Base-by-base conservation (phyloP, 208 protist genomes). In the Trypanosoma theileri region DNA sequence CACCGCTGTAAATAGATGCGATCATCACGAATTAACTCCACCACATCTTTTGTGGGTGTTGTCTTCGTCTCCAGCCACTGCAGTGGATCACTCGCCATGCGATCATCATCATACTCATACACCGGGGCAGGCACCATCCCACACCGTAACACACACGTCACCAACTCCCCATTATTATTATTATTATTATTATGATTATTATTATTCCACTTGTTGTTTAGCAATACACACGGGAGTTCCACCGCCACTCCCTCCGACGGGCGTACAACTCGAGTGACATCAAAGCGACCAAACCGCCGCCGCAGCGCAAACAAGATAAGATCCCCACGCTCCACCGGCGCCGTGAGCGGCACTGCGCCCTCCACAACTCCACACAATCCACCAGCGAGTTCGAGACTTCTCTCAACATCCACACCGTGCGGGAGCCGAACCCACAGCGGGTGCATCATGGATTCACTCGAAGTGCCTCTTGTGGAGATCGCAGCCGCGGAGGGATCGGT, bases 291-390 rank as follows among this genome's bases (percentile, higher is more conserved):
- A 10, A 42, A 58, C 16, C 51, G 44, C 26, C 35, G 22, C 31
- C 65, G 52, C 10, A 57, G 31, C 3, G 59, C 54, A 64, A 89
- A 86, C n/a, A 82, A 53, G 2, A 86, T 61, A 4, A 89, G 54
- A 55, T 89, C 84, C 12, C 84, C 84, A 0, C 75, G 67, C 59
- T 86, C 78, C 40, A 89, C 41, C 3, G 84, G 75, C 0, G 78
- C 71, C 1, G 44, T 44, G n/a, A 77, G 70, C 9, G 84, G 80
- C 78, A 86, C 59, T 16, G 70, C 75, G 17, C 79, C 62, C 9
- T 68, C 71, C 12, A 89, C 77, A 42, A 82, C 59, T 2, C 78
- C 84, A 62, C 78, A 78, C 44, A 68, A 64, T 3, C 80, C 77
- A n/a, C 84, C 80, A 24, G 41, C 56, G 59, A 62, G 55, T 26